phyloP scores from a whole-genome alignment of 768 basidiomycete species.

The Rhodotorula diobovata region DNA sequence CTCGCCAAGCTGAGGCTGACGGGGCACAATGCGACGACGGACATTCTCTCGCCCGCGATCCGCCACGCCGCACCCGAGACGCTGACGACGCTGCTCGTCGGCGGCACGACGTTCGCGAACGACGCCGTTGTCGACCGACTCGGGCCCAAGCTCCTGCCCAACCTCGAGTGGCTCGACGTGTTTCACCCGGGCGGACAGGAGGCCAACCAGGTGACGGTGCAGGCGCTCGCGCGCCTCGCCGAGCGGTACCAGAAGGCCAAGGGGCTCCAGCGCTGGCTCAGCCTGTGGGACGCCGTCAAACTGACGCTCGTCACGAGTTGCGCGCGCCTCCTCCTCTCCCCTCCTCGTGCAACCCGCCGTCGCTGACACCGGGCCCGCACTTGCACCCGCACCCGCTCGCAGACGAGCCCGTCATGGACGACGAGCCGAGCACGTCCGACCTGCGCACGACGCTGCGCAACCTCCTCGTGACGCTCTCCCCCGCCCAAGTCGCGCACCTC shows the following conservation, averaged over 20 bases:
- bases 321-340: not conserved
- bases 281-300: not conserved
- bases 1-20: constrained; percentile 12
- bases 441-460: not conserved
- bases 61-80: not conserved
- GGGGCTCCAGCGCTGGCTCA: not conserved
- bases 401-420: not conserved
- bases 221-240: constrained; percentile 3
- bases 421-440: not conserved
- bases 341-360: not conserved
- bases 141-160: not conserved
- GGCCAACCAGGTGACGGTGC: not conserved
- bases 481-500: constrained; percentile 19
- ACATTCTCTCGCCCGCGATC: constrained; percentile 3
- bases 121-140: constrained; percentile 16
- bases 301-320: constrained; percentile 3
- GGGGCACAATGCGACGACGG: not conserved
- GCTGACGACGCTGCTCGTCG: constrained; percentile 5
- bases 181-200: not conserved
- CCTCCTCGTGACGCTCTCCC: constrained; percentile 17
- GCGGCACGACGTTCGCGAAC: constrained; percentile 6
- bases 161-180: constrained; percentile 19
- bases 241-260: not conserved
- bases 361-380: not conserved
- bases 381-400: not conserved